These are phyloP conservation scores for Mycena capillaripes DNA, from an alignment of 768 basidiomycete species.

Conservation along the genomic window DNA sequence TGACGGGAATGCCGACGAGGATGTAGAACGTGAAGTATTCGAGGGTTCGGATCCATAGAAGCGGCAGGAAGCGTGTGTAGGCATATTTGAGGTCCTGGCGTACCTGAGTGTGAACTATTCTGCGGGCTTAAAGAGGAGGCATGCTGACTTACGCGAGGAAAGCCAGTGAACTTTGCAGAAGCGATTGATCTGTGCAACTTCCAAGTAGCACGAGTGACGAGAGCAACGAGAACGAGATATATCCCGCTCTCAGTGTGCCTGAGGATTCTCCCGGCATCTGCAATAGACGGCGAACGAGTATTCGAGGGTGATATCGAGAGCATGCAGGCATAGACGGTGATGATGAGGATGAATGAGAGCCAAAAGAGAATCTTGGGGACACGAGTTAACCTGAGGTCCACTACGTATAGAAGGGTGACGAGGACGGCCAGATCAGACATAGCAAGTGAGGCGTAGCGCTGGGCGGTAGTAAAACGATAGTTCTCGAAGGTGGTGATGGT, in stretches of 20 bases:
- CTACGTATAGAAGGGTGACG: background rate
- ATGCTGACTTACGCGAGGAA: background rate
- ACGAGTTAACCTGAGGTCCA: background rate
- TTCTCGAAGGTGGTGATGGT: background rate
- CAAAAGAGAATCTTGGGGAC: background rate
- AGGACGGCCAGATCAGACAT: background rate
- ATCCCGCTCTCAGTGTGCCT: slow-evolving; percentile 6
- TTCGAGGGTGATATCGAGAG: background rate
- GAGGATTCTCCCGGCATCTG: background rate
- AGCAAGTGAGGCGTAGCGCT: background rate
- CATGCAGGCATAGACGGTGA: slow-evolving; percentile 4
- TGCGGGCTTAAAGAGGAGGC: background rate
- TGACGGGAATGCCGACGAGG: background rate
- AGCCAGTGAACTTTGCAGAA: background rate
- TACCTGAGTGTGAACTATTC: background rate
- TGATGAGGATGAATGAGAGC: slow-evolving; percentile 4
- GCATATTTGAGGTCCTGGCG: background rate
- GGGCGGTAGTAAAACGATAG: slow-evolving; percentile 1
- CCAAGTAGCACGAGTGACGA: slow-evolving; percentile 3
- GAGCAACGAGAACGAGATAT: slow-evolving; percentile 5
- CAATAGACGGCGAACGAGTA: background rate
- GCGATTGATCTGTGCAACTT: background rate
- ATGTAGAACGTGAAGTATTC: slow-evolving; percentile 5
- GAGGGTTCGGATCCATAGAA: slow-evolving; percentile 4
- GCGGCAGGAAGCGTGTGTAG: background rate